Base-by-base conservation (phyloP, 352 stramenopile species). In the Phytophthora sansomeana region DNA sequence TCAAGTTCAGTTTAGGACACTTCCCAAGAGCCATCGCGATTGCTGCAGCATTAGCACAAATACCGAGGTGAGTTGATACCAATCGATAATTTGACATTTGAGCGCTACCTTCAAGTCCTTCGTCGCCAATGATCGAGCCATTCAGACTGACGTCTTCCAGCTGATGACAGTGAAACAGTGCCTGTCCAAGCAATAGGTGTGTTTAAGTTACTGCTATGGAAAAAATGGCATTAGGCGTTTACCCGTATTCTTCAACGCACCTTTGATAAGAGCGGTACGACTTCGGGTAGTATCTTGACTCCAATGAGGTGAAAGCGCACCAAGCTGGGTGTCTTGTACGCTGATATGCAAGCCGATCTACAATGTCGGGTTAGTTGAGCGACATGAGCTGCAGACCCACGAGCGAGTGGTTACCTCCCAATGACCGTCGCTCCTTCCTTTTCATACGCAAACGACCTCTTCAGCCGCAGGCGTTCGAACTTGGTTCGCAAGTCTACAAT, bases 391-490 rank as follows among this genome's bases (percentile, higher is more conserved):
- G 3, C 14, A 26, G n/a, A 9, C 16, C 26, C n/a, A 11, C n/a
- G 26, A 26, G 6, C n/a, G 0, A 41, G 9, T 32, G 13, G 19
- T 29, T 30, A 91, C 83, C 58, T 75, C 30, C 82, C 32, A 39
- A 75, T 63, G 4, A 59, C 43, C n/a, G 69, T 41, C 5, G 75
- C 69, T 30, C 75, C 72, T 47, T 72, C 55, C 10, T 74, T 77
- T 28, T 77, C 73, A 49, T 72, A 84, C 4, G 80, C 81, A 8
- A 65, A 74, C 6, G 77, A 63, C 52, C 67, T 69, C 44, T 83
- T 77, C 35, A 90, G 44, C 5, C 79, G 79, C 19, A 91, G 66
- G 10, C 83, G 79, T 13, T 89, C 72, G 56, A 91, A 85, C 54
- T 90, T 91, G 47, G 77, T 83, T 3, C 80, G 66, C 44, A 88